phyloP scores from a whole-genome alignment of 1,284 basidiomycete species.

The Malassezia pachydermatis region DNA sequence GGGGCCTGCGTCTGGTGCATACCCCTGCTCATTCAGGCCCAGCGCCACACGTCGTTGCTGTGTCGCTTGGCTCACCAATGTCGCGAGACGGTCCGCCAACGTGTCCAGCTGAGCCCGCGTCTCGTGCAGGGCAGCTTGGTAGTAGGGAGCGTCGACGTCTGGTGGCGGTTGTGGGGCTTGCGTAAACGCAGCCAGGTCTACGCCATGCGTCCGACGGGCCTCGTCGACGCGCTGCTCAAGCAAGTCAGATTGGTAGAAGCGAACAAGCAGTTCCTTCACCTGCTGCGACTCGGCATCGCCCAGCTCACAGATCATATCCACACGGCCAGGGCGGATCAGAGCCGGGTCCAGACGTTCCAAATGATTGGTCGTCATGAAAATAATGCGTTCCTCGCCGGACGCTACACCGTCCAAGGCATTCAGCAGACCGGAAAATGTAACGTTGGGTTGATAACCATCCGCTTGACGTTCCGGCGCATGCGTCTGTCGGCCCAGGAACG shows the following conservation, averaged over 20 bases:
- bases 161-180: conserved; percentile 2
- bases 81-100: conserved; percentile 1
- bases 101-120: neutral
- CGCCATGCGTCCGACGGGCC: conserved; percentile 9
- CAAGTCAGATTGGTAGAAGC: conserved; percentile 59
- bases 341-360: conserved; percentile 63
- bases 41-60: conserved; percentile 14
- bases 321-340: conserved; percentile 84
- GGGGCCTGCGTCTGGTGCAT: conserved; percentile 12
- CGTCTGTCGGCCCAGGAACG: conserved; percentile 56
- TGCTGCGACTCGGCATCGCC: conserved; percentile 79
- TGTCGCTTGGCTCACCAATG: conserved; percentile 6
- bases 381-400: conserved; percentile 78
- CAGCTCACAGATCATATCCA: conserved; percentile 73
- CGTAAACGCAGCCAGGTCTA: conserved; percentile 8
- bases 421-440: conserved; percentile 93
- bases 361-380: conserved; percentile 99
- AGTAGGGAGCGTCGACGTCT: conserved; percentile 11
- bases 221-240: conserved; percentile 6
- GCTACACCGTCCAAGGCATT: conserved; percentile 97
- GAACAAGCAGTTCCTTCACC: conserved; percentile 66
- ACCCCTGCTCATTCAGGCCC: conserved; percentile 13
- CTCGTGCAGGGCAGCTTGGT: conserved; percentile 1
- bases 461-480: conserved; percentile 24
- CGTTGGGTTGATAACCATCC: conserved; percentile 52